Percentiles rank a stretch among this genome's conserved stretches.
Conservation (phyloP, 2,329 filamentous ascomycete genomes). For the Alternaria novae-zelandiae region DNA sequence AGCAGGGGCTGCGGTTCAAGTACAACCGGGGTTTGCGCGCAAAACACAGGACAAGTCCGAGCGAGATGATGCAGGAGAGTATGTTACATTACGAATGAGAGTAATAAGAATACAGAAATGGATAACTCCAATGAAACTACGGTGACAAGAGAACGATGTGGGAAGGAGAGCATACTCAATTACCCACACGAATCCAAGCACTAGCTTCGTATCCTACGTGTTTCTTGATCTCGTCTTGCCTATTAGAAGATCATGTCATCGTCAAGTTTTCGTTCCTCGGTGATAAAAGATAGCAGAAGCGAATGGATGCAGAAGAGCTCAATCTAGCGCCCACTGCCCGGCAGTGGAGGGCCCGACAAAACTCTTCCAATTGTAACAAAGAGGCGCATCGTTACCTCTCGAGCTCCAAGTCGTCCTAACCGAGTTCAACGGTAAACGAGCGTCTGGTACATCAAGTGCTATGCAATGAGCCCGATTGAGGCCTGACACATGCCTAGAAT, state of each 20-base stretch:
- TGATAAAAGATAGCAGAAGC: not conserved
- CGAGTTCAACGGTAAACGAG: not conserved
- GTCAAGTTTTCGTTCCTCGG: not conserved
- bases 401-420: not conserved
- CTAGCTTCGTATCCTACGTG: not conserved
- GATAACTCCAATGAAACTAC: not conserved
- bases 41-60: not conserved
- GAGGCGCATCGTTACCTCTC: not conserved
- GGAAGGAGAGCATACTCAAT: constrained; percentile 5
- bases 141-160: constrained; percentile 4
- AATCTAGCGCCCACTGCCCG: not conserved
- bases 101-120: not conserved
- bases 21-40: not conserved
- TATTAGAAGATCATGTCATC: constrained; percentile 4
- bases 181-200: not conserved
- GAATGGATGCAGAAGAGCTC: not conserved
- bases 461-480: constrained; percentile 4
- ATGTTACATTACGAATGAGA: constrained; percentile 17
- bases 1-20: not conserved
- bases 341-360: not conserved
- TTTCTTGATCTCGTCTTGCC: constrained; percentile 1
- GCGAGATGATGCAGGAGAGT: not conserved
- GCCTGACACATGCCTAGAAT: constrained; percentile 22
- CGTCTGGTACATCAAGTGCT: constrained; percentile 1
- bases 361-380: not conserved